Evolutionary conservation across 1,284 basidiomycete genomes (phyloP).

Genomic region (Pisolithus thermaeus): DNA sequence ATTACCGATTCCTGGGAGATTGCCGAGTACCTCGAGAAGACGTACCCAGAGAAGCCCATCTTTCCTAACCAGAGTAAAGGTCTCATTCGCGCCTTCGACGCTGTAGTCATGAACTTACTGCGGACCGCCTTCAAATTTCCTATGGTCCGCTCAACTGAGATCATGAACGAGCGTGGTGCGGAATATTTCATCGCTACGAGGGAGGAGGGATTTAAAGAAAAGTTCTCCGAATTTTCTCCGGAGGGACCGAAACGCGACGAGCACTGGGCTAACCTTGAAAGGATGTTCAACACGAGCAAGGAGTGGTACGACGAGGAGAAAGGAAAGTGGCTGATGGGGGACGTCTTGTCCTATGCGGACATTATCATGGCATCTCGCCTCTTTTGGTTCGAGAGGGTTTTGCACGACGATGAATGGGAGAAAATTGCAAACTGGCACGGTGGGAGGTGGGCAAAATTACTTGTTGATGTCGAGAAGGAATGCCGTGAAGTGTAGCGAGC

Average conservation of each 20-base stretch:
- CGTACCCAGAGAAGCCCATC: constrained; percentile 36
- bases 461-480: constrained; percentile 18
- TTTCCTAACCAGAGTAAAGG: constrained; percentile 30
- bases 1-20: constrained; percentile 35
- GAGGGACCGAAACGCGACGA: constrained; percentile 20
- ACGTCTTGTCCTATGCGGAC: constrained; percentile 27
- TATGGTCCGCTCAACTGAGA: constrained; percentile 10
- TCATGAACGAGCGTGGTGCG: constrained; percentile 19
- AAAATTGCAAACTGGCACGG: constrained; percentile 17
- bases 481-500: constrained; percentile 13
- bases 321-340: constrained; percentile 24
- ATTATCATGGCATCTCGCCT: constrained; percentile 15
- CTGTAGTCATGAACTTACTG: constrained; percentile 6
- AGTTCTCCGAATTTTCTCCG: constrained; percentile 18
- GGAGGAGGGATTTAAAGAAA: constrained; percentile 10
- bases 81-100: constrained; percentile 28
- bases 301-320: constrained; percentile 13
- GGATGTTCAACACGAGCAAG: constrained; percentile 7
- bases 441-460: constrained; percentile 19
- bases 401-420: constrained; percentile 21
- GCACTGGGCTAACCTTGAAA: constrained; percentile 17
- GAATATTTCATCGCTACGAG: constrained; percentile 11
- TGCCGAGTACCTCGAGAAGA: constrained; percentile 39
- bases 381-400: constrained; percentile 15
- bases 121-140: constrained; percentile 5